A percentile compares a stretch with the other conserved stretches of the same genome.
Evolutionary conservation across 768 basidiomycete species (phyloP).

Genomic region (Serendipita sp.): DNA sequence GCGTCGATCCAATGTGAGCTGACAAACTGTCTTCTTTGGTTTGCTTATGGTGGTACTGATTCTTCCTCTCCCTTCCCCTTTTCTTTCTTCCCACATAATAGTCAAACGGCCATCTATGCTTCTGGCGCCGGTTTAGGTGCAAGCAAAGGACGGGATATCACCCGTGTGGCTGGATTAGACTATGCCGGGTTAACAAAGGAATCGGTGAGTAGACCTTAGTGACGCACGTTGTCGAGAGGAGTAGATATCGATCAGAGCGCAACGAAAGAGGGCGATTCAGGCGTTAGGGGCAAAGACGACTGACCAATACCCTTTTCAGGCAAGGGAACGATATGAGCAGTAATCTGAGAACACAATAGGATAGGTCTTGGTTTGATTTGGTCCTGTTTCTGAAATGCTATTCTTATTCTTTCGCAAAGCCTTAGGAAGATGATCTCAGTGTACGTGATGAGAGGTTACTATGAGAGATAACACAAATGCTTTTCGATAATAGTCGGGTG

Average conservation of each 20-base stretch:
- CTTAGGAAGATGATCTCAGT: not conserved
- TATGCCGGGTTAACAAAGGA: constrained; percentile 41
- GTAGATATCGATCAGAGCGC: not conserved
- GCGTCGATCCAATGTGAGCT: constrained; percentile 74
- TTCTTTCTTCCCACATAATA: constrained; percentile 16
- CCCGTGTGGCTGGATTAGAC: constrained; percentile 32
- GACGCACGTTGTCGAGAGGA: not conserved
- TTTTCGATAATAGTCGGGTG: too few relatives aligned
- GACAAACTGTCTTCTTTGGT: constrained; percentile 1
- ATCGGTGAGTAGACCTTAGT: constrained; percentile 30
- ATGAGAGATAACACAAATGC: not conserved
- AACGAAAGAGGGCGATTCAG: constrained; percentile 8
- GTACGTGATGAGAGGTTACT: not conserved
- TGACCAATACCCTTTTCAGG: constrained; percentile 13
- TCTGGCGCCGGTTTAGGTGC: constrained; percentile 86
- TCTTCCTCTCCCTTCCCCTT: not conserved
- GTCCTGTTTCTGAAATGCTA: not conserved
- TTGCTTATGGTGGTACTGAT: constrained; percentile 8
- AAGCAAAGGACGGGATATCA: constrained; percentile 70
- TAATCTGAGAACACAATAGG: not conserved
- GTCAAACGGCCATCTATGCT: constrained; percentile 71
- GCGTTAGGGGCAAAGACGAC: too few relatives aligned
- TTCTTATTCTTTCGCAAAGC: not conserved
- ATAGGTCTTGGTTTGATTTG: not conserved
- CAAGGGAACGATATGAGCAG: constrained; percentile 20